Evolutionary conservation across 2,329 filamentous ascomycete genomes (phyloP), one percentile per base, ranked within the genome.

Genomic region (Atkinsonella texensis): DNA sequence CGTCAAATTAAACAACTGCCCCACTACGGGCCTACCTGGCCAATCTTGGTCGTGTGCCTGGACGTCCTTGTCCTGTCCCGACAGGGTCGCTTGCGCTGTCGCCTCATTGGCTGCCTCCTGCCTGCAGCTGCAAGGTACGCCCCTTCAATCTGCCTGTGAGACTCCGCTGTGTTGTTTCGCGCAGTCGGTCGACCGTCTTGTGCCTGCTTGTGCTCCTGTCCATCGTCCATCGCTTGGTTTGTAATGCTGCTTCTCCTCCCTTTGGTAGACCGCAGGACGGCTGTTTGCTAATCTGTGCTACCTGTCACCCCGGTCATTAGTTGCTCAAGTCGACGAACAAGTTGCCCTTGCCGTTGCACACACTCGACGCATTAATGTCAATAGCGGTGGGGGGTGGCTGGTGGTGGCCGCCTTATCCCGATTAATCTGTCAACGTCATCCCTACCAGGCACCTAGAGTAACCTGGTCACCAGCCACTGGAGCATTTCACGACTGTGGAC

Each of bases 81-180:
- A 12, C 48, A 47, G 32, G 43, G 11, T 28, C 15, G 13, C 23
- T 50, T 46, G 52, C 51, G 55, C 23, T 49, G 46, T 47, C 51
- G 51, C 55, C 55, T 58, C 49, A 56, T 57, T 57, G 49, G 56
- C 50, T 53, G 46, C 13, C 13, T 35, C 38, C 44, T 32, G 40
- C 48, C 10, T 23, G 31, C 33, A 41, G 51, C 48, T 53, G 52
- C 52, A 51, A 53, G 52, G 52, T 41, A 53, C 52, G 48, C 52
- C 48, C 44, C 12, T 23, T 10, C 4, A 1, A 13, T 10, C 6
- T 4, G 40, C 50, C 50, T 45, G 48, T 52, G 20, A 48, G 11
- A 38, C 8, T 7, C n/a, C 38, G 32, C 10, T 32, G 20, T 41
- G 39, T 48, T 12, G 10, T 31, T 44, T 10, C 42, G 42, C 20